These are phyloP conservation scores for Heritiera fomes DNA, from an alignment of 345 rosid genomes.

Conservation along the genomic window DNA sequence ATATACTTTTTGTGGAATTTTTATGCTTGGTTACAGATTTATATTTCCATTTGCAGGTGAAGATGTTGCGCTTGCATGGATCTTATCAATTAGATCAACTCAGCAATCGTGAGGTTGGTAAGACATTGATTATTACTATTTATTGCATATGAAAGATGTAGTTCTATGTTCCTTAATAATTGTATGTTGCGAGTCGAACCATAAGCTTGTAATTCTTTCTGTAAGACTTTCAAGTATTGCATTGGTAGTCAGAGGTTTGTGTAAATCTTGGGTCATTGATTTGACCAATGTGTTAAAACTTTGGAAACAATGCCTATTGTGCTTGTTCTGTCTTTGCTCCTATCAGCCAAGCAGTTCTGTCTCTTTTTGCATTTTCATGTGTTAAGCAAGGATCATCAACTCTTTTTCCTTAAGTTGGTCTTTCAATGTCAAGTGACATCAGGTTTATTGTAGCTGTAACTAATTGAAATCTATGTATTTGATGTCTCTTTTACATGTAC, in stretches of 20 bases:
- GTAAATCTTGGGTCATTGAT: not conserved
- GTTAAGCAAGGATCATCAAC: not conserved
- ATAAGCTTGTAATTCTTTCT: not conserved
- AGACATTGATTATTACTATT: slow-evolving; percentile 15
- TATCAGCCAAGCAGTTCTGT: not conserved
- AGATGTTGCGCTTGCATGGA: slow-evolving; percentile 80
- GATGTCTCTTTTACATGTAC: slow-evolving; percentile 20
- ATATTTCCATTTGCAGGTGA: slow-evolving; percentile 57
- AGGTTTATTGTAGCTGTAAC: not conserved
- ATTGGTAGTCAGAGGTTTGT: not conserved
- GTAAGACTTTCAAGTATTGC: not conserved
- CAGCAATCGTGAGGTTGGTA: slow-evolving; percentile 80
- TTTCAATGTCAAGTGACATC: not conserved
- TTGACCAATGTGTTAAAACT: not conserved
- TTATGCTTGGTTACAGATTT: not conserved
- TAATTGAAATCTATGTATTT: not conserved
- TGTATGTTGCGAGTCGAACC: not conserved
- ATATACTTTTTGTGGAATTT: slow-evolving; percentile 12
- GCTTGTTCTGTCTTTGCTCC: not conserved
- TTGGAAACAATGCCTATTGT: too few species aligned
- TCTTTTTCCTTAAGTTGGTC: not conserved
- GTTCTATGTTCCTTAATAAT: not conserved
- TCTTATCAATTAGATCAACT: slow-evolving; percentile 93
- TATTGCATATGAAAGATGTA: not conserved
- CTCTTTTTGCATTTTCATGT: not conserved